Percentiles rank a stretch among this genome's conserved stretches.
Evolutionary conservation across 176 grass and related monocot species (phyloP).

Genomic region (Avena atlantica): DNA sequence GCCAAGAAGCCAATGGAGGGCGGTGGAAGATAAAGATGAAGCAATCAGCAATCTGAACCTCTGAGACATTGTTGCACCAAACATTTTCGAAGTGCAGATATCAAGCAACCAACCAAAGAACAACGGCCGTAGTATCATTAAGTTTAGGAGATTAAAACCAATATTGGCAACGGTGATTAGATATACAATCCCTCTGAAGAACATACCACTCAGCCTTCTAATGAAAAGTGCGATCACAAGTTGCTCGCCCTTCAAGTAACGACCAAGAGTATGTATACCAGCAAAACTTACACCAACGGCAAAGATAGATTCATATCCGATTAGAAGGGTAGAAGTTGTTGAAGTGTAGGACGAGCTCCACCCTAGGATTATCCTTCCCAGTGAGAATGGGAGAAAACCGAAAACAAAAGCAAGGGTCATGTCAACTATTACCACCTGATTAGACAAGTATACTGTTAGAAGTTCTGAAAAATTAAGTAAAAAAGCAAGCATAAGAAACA

Average conservation of each 20-base stretch:
- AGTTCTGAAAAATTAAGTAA: not conserved
- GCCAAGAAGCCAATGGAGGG: conserved; percentile 46
- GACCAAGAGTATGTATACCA: not conserved
- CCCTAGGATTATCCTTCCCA: conserved; percentile 36
- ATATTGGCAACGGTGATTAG: conserved; percentile 24
- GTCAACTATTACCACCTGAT: conserved; percentile 42
- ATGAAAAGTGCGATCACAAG: not conserved
- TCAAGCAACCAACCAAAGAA: conserved; percentile 45
- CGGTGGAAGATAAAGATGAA: conserved; percentile 35
- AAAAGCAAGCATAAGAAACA: not conserved
- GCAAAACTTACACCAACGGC: not conserved
- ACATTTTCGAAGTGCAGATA: conserved; percentile 48
- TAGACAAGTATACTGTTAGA: conserved; percentile 1
- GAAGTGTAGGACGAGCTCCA: conserved; percentile 16
- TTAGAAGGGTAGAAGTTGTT: conserved; percentile 21
- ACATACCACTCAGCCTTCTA: conserved; percentile 24
- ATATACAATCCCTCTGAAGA: conserved; percentile 18
- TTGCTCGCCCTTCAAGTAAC: not conserved
- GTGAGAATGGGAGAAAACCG: conserved; percentile 44
- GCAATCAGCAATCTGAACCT: conserved; percentile 23
- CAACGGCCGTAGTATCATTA: conserved; percentile 21
- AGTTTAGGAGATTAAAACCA: conserved; percentile 30
- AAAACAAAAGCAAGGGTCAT: conserved; percentile 23
- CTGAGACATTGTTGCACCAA: conserved; percentile 39
- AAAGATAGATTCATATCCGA: conserved; percentile 38